Evolutionary conservation across 2,329 filamentous ascomycete species (phyloP), one percentile per base, ranked within the genome.

Genomic region (Fusarium virguliforme): DNA sequence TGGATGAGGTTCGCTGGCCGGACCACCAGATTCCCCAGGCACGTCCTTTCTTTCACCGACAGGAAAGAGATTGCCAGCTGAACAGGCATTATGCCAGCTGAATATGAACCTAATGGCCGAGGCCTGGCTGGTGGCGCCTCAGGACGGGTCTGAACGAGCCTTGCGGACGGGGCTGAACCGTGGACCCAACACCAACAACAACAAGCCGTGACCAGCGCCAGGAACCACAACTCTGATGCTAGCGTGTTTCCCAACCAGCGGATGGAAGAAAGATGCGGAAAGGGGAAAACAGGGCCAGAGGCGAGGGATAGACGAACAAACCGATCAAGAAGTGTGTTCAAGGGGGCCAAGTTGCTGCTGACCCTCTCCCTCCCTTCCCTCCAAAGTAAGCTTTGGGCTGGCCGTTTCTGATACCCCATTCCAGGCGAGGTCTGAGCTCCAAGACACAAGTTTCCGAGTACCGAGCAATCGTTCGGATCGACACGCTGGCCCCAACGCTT

Each of bases 341-440:
- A 48, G 10, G 24, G 13, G 24, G 43, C n/a, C 30, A 9, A 9
- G 8, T 15, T 12, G 43, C n/a, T n/a, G 26, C 26, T 50, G 43
- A 30, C 43, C 43, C 26, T 50, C 26, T 8, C 30, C 30, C 30
- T 32, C 30, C 30, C 30, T 32, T 4, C 34, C 32, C 51, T 30
- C 22, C 38, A 8, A 63, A 24, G n/a, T 50, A 55, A 46, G 24
- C 34, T 54, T 50, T 61, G 32, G 40, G 50, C 67, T 64, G 43
- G 51, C 38, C 26, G 55, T 46, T 61, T 64, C 41, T 30, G 15
- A 35, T 57, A 10, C 22, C 38, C 35, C 32, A 18, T 54, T 30
- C 26, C 37, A 10, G 56, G 53, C 55, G 34, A 65, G 38, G 64
- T 66, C 60, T 68, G 40, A 53, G 54, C 68, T 65, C 58, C 54